A percentile compares a stretch with the other conserved stretches of the same genome.
phyloP scores from a whole-genome alignment of 2,329 filamentous ascomycete genomes.

The Diplodia seriata region DNA sequence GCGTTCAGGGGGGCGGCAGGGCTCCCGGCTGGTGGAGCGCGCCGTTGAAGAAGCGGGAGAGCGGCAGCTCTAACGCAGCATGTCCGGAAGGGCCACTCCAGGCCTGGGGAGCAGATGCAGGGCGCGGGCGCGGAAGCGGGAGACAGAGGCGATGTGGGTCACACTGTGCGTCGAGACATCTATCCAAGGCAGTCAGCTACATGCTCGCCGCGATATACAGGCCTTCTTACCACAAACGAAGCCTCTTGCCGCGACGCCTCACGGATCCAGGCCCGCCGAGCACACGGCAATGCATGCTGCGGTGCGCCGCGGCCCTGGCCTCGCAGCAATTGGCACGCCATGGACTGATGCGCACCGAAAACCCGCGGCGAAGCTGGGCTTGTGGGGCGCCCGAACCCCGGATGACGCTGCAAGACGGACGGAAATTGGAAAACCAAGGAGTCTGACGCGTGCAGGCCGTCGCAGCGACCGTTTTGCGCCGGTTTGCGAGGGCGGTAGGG shows the following conservation, averaged over 20 bases:
- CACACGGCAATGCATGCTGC: conserved; percentile 12
- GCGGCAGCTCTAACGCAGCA: conserved; percentile 15
- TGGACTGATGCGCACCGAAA: conserved; percentile 11
- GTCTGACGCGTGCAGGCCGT: not conserved
- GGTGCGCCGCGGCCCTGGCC: not conserved
- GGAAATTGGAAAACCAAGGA: conserved; percentile 24
- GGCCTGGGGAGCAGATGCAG: conserved; percentile 17
- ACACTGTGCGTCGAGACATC: conserved; percentile 1
- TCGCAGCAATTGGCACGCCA: conserved; percentile 1
- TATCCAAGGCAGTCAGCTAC: conserved; percentile 17
- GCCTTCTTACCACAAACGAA: conserved; percentile 17
- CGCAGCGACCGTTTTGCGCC: conserved; percentile 13
- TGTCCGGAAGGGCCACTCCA: conserved; percentile 3
- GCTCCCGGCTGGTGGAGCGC: conserved; percentile 10
- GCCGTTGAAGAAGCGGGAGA: conserved; percentile 30
- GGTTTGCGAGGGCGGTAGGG: conserved; percentile 7
- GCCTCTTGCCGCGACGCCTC: not conserved
- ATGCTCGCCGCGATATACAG: conserved; percentile 1
- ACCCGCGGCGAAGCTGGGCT: conserved; percentile 3
- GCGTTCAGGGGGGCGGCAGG: not conserved
- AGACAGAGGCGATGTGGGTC: conserved; percentile 9
- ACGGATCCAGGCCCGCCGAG: conserved; percentile 7
- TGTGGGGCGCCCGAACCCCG: not conserved
- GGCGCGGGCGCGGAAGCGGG: conserved; percentile 29
- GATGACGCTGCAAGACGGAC: conserved; percentile 7